Evolutionary conservation across 129 eudicot genomes (phyloP).

Genomic region (Centaurea solstitialis): DNA sequence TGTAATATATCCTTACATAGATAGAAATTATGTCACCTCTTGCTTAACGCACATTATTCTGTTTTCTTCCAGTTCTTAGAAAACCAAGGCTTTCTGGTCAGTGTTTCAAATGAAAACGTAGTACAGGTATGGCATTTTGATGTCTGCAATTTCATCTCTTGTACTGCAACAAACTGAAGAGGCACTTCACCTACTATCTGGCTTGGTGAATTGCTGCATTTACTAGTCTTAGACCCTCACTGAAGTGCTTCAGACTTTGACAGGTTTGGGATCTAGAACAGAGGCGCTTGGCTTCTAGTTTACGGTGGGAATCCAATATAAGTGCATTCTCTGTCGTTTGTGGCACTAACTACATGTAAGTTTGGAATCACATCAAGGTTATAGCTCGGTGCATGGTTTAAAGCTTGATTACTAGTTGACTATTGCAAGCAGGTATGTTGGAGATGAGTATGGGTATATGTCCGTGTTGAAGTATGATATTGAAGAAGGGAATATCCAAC

Average conservation of each 20-base stretch:
- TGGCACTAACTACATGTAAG: slow-evolving; percentile 80
- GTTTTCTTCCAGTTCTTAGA: slow-evolving; percentile 65
- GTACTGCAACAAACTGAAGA: slow-evolving; percentile 5
- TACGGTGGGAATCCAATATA: slow-evolving; percentile 89
- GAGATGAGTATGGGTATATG: slow-evolving; percentile 86
- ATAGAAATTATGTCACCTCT: background rate
- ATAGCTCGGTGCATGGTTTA: slow-evolving; percentile 20
- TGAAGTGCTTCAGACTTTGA: slow-evolving; percentile 34
- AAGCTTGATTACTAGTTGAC: slow-evolving; percentile 10
- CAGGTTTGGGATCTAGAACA: slow-evolving; percentile 91
- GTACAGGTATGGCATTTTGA: slow-evolving; percentile 62
- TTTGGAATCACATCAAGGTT: background rate
- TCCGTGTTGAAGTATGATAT: slow-evolving; percentile 75
- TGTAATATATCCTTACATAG: background rate
- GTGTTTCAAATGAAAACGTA: slow-evolving; percentile 77
- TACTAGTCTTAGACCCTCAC: background rate
- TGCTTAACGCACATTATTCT: slow-evolving; percentile 26
- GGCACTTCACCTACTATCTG: background rate
- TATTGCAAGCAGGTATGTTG: slow-evolving; percentile 63
- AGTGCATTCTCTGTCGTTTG: slow-evolving; percentile 69
- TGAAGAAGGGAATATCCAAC: slow-evolving; percentile 56
- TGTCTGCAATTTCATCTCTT: slow-evolving; percentile 25
- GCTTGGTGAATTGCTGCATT: background rate
- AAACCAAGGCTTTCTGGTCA: slow-evolving; percentile 83
- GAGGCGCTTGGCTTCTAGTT: slow-evolving; percentile 57